Percentiles rank a stretch among this genome's conserved stretches.
Conservation (phyloP, 2,329 filamentous ascomycete species). For the Pseudogymnoascus sp. region DNA sequence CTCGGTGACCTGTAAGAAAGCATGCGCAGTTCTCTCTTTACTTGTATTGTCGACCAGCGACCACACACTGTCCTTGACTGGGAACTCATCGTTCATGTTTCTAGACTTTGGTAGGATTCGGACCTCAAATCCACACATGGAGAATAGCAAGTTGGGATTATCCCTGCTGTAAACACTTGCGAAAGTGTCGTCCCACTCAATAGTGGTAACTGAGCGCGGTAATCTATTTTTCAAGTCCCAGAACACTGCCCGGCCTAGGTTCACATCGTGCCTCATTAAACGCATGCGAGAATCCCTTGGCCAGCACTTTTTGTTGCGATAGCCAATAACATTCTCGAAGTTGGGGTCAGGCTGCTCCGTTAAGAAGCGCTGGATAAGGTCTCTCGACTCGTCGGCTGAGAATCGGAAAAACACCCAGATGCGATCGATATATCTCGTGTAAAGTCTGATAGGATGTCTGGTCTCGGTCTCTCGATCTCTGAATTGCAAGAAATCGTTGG, state of each 20-base stretch:
- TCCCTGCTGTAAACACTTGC: slow-evolving; percentile 96
- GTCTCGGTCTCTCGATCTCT: slow-evolving; percentile 86
- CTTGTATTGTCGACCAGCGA: slow-evolving; percentile 92
- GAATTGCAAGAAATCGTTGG: slow-evolving; percentile 97
- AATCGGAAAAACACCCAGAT: slow-evolving; percentile 98
- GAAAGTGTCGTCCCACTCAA: slow-evolving; percentile 99
- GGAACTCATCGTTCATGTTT: slow-evolving; percentile 93
- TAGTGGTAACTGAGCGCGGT: slow-evolving; percentile 88
- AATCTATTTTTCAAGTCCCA: slow-evolving; percentile 98
- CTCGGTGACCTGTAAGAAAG: slow-evolving; percentile 94
- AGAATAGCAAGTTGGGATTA: slow-evolving; percentile 94
- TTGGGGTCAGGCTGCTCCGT: slow-evolving; percentile 98
- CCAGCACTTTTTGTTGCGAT: slow-evolving; percentile 99
- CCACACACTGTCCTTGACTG: slow-evolving; percentile 97
- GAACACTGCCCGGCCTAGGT: slow-evolving; percentile 92
- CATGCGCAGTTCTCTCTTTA: slow-evolving; percentile 94
- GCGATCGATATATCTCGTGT: slow-evolving; percentile 94
- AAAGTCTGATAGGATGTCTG: slow-evolving; percentile 91
- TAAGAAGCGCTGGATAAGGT: slow-evolving; percentile 93
- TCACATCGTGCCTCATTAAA: slow-evolving; percentile 96
- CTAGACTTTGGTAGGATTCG: slow-evolving; percentile 91
- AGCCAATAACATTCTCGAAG: slow-evolving; percentile 98
- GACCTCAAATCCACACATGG: slow-evolving; percentile 97
- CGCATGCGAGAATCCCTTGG: slow-evolving; percentile 96
- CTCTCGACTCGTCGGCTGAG: slow-evolving; percentile 84